Evolutionary conservation across 805 yeast genomes (phyloP).

Genomic region (Wickerhamomyces ciferrii): DNA sequence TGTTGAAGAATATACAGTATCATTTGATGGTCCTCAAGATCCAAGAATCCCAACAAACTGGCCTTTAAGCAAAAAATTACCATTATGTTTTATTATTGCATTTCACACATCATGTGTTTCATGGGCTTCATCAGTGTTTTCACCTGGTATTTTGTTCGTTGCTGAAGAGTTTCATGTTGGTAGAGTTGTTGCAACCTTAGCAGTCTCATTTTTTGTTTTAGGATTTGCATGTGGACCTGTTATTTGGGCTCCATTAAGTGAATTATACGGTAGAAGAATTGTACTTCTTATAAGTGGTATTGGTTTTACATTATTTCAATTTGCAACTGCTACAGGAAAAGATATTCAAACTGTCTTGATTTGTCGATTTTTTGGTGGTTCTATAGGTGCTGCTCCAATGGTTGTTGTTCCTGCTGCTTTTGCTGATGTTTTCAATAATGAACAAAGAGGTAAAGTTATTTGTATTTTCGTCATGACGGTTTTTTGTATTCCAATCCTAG

Average conservation of each 20-base stretch:
- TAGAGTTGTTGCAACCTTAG: conserved; percentile 63
- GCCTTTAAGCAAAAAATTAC: conserved; percentile 43
- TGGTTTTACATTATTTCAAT: conserved; percentile 53
- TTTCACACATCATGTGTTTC: conserved; percentile 47
- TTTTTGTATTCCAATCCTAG: conserved; percentile 74
- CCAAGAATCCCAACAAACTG: conserved; percentile 81
- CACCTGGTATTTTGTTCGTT: conserved; percentile 51
- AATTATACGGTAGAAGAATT: conserved; percentile 65
- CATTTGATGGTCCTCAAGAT: conserved; percentile 74
- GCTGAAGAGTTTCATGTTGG: conserved; percentile 54
- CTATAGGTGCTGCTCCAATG: conserved; percentile 78
- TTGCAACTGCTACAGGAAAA: conserved; percentile 75
- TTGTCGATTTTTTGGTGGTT: conserved; percentile 76
- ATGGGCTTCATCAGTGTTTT: conserved; percentile 81
- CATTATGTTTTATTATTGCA: conserved; percentile 39
- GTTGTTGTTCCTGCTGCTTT: conserved; percentile 85
- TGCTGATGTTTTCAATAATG: conserved; percentile 72
- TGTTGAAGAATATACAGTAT: conserved; percentile 59
- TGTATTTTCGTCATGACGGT: conserved; percentile 69
- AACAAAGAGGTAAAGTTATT: conserved; percentile 70
- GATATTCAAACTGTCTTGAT: conserved; percentile 73
- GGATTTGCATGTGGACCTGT: conserved; percentile 95
- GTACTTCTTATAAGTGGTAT: conserved; percentile 54
- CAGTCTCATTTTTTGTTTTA: conserved; percentile 76
- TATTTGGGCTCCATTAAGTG: conserved; percentile 87